Evolutionary conservation across 164 flowering plant genomes (phyloP), one percentile per base, ranked within the genome.

Genomic region (Hamamelis virginiana): DNA sequence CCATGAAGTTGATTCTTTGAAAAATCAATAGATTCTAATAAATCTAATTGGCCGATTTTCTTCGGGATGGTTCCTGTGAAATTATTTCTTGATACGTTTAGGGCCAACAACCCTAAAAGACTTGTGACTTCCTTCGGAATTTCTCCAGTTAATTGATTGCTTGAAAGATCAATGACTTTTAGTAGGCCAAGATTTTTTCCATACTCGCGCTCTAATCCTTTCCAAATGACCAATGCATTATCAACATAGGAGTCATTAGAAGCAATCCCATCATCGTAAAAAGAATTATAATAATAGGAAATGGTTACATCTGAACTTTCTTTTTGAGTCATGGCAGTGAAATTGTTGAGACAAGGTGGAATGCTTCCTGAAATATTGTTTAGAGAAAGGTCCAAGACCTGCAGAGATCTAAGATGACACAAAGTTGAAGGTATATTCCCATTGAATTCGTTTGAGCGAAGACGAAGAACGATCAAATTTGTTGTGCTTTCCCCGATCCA

Each of bases 401-500:
- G 59, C 0, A 57, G 52, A 5, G 1, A 8, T 0, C 11, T 15
- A 1, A 68, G 66, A 1, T 51, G 25, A 22, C 70, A 68, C 0
- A 72, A 18, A 9, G 45, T 15, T 0, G 3, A 19, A 26, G 75
- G 79, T 9, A 72, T 59, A 0, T 6, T 15, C 0, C 76, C 70
- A 23, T 38, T 3, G 16, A 76, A 66, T 4, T 53, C 41, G 44
- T 76, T 76, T 8, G 63, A 59, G 0, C 68, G 70, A 0, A 76
- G 76, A 10, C 0, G 22, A 4, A 69, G 63, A n/a, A 72, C 11
- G n/a, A 0, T 4, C 21, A 78, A 12, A 5, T 1, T 0, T 6
- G 51, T 25, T 3, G 74, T 16, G 9, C 51, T 57, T 9, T 59
- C 45, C 21, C 79, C 81, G 1, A 77, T 62, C 80, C 78, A 75